Evolutionary conservation across 345 rosid genomes (phyloP), one percentile per base, ranked within the genome.

Genomic region (Aurinia saxatilis): DNA sequence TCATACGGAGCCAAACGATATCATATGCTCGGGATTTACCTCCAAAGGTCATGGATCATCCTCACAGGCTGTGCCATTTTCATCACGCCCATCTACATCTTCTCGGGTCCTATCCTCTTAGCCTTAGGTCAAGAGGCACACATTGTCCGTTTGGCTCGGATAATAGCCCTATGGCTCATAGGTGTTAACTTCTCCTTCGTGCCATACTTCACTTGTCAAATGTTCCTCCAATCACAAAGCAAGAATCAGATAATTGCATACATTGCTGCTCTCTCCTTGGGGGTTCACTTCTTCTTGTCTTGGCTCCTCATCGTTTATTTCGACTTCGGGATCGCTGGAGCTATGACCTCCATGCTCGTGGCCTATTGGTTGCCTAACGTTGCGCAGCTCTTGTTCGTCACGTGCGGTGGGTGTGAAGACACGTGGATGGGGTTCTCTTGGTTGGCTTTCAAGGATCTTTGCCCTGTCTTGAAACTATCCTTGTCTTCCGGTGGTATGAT

Each of bases 21-120:
- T 56, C 90, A 82, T 65, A 86, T 86, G 97, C 78, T 84, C 2
- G 97, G 91, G 10, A 33, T 90, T 7, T 86, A 86, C 44, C 86
- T 90, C 31, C 95, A 90, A 67, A 63, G 97, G 57, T 90, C 95
- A 16, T 90, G 95, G 90, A 62, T 80, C 33, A 79, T 87, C 33
- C 73, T 86, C 65, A 40, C 36, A 2, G 0, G 61, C 1, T 35
- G 61, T 19, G 41, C 84, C 3, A 18, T 78, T 15, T 58, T 38
- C 10, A 82, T 89, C 56, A 69, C 79, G 25, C 95, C 96, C 12
- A 3, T 83, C 3, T 84, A 72, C 21, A 3, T 84, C 57, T 86
- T 84, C 52, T 37, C 91, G 0, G 17, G 73, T 7, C 83, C 82
- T 10, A 51, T 90, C 15, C 60, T 90, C 39, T 44, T 19, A 45